These are phyloP conservation scores for Paramyrothecium sp. DNA, from an alignment of 2,329 filamentous ascomycete genomes.

Conservation along the genomic window DNA sequence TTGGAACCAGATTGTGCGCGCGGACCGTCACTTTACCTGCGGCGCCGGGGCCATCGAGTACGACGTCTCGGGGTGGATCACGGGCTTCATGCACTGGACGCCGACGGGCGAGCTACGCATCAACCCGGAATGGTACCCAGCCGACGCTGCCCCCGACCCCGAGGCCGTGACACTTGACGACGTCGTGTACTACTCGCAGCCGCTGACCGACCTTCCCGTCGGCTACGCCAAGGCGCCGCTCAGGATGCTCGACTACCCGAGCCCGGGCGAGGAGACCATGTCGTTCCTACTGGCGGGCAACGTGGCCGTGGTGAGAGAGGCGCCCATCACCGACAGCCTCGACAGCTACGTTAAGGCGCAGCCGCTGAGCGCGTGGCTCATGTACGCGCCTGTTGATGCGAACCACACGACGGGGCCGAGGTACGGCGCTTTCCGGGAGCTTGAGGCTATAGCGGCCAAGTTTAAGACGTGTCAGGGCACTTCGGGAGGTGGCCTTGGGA, in stretches of 20 bases:
- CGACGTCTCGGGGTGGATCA: slow-evolving; percentile 46
- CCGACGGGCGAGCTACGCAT: slow-evolving; percentile 26
- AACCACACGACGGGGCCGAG: slow-evolving; percentile 13
- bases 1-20: slow-evolving; percentile 41
- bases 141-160: neutral
- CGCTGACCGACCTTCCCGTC: slow-evolving; percentile 28
- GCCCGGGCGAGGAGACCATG: slow-evolving; percentile 18
- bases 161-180: slow-evolving; percentile 21
- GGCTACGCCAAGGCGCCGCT: slow-evolving; percentile 39
- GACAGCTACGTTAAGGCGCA: slow-evolving; percentile 22
- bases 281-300: slow-evolving; percentile 37
- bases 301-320: slow-evolving; percentile 28
- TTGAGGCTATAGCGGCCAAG: slow-evolving; percentile 11
- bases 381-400: slow-evolving; percentile 33
- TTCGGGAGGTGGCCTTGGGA: too few relatives aligned
- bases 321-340: slow-evolving; percentile 7
- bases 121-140: slow-evolving; percentile 5
- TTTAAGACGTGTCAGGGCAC: neutral
- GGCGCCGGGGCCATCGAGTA: slow-evolving; percentile 29
- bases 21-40: slow-evolving; percentile 25
- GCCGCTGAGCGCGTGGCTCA: slow-evolving; percentile 38
- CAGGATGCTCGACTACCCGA: slow-evolving; percentile 30
- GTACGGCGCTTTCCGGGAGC: slow-evolving; percentile 19
- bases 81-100: slow-evolving; percentile 45
- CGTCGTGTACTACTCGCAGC: slow-evolving; percentile 23